Evolutionary conservation across 176 grass and related monocot genomes (phyloP), one percentile per base, ranked within the genome.

Genomic region (Musa acuminata): DNA sequence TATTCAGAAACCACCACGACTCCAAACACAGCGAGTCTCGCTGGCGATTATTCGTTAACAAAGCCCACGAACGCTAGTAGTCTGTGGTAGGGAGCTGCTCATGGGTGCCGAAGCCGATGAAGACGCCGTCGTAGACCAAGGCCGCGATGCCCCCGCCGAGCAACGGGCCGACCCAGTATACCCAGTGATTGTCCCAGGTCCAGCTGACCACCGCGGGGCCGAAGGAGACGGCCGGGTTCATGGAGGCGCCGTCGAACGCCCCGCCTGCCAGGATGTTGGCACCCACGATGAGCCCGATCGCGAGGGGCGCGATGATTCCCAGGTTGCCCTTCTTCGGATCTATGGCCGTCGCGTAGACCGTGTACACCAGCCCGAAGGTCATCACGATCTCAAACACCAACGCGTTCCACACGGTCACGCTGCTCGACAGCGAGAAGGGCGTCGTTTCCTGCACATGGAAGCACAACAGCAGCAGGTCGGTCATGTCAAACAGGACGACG

Each of bases 281-380:
- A n/a, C 91, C 91, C n/a, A 90, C 91, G 62, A 93, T 90, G 82
- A 90, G 87, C 22, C 91, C 91, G 58, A 93, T 90, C 17, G 91
- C 82, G 68, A 93, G 83, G 59, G 91, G 87, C 13, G 91, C 87
- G 43, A 93, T 80, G 13, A 78, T 71, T 0, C 87, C 91, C 20
- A 93, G 50, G 75, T 79, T 82, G 7, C 87, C 87, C 77, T 79
- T 87, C 80, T 79, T 93, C 43, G 90, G 87, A 66, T 93, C 91
- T 22, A 93, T 26, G 0, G 91, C 91, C 0, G 91, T 93, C 2
- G 91, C 91, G 78, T 93, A 93, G 9, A 93, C 90, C 0, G 90
- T 93, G 90, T 93, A 89, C 0, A 93, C 91, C n/a, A 93, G 85
- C 9, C 91, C 91, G 75, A 93, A 93, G 11, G 91, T 93, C 91